phyloP scores from a whole-genome alignment of 164 flowering plant species.

The Berberis thunbergii region DNA sequence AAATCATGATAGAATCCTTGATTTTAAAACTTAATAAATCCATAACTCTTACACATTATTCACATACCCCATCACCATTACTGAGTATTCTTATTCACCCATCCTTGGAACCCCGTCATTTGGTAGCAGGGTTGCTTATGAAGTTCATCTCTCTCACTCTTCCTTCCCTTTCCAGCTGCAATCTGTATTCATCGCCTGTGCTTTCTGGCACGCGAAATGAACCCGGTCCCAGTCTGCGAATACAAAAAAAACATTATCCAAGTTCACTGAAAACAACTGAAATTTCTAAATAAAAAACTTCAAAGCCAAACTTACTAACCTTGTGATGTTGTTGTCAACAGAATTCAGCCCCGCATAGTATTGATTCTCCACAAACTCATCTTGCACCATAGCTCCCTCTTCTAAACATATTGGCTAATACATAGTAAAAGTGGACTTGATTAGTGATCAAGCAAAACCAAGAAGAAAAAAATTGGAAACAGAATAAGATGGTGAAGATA shows the following conservation, averaged over 20 bases:
- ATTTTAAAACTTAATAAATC: too few relatives aligned
- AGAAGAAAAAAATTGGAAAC: background rate
- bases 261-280: background rate
- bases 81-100: constrained; percentile 1
- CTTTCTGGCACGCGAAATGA: constrained; percentile 34
- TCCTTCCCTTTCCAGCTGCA: constrained; percentile 8
- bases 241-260: background rate
- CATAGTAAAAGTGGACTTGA: too few relatives aligned
- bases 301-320: constrained; percentile 16
- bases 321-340: constrained; percentile 58
- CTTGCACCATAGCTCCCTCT: constrained; percentile 20
- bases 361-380: constrained; percentile 66
- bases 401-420: constrained; percentile 13
- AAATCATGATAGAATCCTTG: too few relatives aligned
- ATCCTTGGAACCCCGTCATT: constrained; percentile 32
- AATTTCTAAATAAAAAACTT: background rate
- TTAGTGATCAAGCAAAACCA: background rate
- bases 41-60: too few relatives aligned
- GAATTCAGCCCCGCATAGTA: constrained; percentile 49
- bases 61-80: too few relatives aligned
- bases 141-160: constrained; percentile 1
- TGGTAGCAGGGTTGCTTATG: constrained; percentile 34
- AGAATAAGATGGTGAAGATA: constrained; percentile 1
- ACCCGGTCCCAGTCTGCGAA: constrained; percentile 57
- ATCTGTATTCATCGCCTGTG: constrained; percentile 10